A percentile compares a stretch with the other conserved stretches of the same genome.
Conservation (phyloP, 2,329 filamentous ascomycete species). For the Xylaria sp. region DNA sequence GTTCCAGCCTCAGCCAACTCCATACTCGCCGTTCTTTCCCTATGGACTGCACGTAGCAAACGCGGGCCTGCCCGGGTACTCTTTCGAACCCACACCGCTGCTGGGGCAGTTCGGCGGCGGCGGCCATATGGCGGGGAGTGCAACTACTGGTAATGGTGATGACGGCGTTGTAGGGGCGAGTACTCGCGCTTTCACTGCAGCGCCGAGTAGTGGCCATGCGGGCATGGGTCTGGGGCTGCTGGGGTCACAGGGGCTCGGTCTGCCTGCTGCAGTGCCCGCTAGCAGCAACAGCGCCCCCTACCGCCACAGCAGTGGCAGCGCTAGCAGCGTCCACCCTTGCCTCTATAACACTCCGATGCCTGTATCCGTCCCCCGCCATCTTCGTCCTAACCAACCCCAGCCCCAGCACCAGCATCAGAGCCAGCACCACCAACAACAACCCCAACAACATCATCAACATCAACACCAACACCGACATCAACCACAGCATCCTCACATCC, state of each 20-base stretch:
- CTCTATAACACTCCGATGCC: conserved; percentile 34
- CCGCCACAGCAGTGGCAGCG: conserved; percentile 31
- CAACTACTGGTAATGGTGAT: conserved; percentile 29
- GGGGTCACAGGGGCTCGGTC: conserved; percentile 32
- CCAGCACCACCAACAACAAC: conserved; percentile 14
- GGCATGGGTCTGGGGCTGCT: conserved; percentile 26
- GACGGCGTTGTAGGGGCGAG: conserved; percentile 34
- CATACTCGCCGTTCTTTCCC: conserved; percentile 57
- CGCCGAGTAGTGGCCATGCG: conserved; percentile 33
- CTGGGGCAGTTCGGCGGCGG: conserved; percentile 44
- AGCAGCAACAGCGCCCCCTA: conserved; percentile 38
- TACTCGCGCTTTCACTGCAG: conserved; percentile 43
- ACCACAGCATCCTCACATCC: conserved; percentile 29
- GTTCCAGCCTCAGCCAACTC: conserved; percentile 66
- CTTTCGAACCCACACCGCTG: conserved; percentile 47
- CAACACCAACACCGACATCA: conserved; percentile 21
- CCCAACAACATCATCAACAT: not conserved
- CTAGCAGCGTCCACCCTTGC: conserved; percentile 25
- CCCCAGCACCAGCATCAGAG: conserved; percentile 3
- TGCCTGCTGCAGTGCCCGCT: conserved; percentile 36
- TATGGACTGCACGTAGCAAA: conserved; percentile 55
- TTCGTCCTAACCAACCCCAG: conserved; percentile 26
- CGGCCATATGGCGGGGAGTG: conserved; percentile 39
- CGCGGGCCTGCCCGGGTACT: conserved; percentile 46
- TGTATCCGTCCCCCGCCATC: conserved; percentile 26